Conservation (phyloP, 139 green algal genomes). For the Gonium pectorale region DNA sequence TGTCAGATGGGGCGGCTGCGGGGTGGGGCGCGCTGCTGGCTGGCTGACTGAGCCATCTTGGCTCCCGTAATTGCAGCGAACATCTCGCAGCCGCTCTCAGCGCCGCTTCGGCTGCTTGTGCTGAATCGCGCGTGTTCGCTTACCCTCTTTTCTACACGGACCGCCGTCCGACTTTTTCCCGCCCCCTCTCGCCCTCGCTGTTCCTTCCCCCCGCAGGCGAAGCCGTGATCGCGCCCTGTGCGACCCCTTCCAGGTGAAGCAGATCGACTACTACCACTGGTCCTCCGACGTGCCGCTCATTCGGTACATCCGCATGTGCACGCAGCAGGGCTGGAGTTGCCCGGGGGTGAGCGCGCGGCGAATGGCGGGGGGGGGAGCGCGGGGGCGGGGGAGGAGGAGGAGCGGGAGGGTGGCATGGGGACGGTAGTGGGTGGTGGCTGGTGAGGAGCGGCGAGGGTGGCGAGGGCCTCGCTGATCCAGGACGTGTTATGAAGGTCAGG, state of each 20-base stretch:
- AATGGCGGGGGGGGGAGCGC: not conserved
- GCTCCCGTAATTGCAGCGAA: too few relatives aligned
- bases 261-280: constrained; percentile 76
- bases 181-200: not conserved
- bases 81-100: not conserved
- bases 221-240: constrained; percentile 66
- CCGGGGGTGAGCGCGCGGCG: not conserved
- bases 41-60: too few relatives aligned
- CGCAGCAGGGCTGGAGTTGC: constrained; percentile 8
- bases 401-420: not conserved
- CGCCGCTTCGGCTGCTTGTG: not conserved
- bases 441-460: too few relatives aligned
- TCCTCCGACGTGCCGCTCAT: constrained; percentile 47
- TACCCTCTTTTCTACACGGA: not conserved
- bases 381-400: not conserved
- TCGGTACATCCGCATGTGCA: constrained; percentile 33
- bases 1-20: not conserved
- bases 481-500: too few relatives aligned
- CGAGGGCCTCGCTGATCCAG: too few relatives aligned
- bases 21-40: too few relatives aligned
- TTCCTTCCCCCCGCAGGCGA: constrained; percentile 66
- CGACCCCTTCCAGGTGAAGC: constrained; percentile 74
- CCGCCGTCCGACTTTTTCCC: not conserved
- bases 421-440: too few relatives aligned
- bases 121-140: too few relatives aligned